These are phyloP conservation scores for Pseudogymnoascus sp. DNA, from an alignment of 2,329 filamentous ascomycete species.

Conservation along the genomic window DNA sequence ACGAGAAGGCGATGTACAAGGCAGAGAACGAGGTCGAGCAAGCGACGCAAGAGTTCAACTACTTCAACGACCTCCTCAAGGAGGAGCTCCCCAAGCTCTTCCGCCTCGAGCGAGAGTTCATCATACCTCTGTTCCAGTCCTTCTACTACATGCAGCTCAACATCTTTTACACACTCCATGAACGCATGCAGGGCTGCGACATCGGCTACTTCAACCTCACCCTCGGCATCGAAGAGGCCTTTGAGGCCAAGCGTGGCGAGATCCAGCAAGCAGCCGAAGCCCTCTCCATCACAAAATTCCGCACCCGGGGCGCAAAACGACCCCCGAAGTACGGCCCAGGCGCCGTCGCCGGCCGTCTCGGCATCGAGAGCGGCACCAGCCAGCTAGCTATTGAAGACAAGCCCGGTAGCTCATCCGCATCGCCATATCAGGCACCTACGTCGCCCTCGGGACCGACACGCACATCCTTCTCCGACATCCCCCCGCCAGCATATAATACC, in stretches of 20 bases:
- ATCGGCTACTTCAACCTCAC: conserved; percentile 97
- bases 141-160: conserved; percentile 99
- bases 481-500: conserved; percentile 61
- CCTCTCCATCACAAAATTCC: conserved; percentile 81
- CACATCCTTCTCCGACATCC: conserved; percentile 42
- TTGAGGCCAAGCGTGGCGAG: conserved; percentile 78
- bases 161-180: conserved; percentile 96
- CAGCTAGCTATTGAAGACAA: conserved; percentile 17
- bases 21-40: conserved; percentile 85
- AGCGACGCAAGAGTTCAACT: conserved; percentile 92
- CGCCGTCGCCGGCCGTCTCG: conserved; percentile 17
- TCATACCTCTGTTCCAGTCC: conserved; percentile 91
- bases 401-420: conserved; percentile 9
- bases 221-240: conserved; percentile 84
- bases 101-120: conserved; percentile 82
- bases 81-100: conserved; percentile 92
- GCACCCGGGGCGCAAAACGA: conserved; percentile 66
- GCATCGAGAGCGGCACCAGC: conserved; percentile 16
- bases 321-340: conserved; percentile 13
- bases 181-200: conserved; percentile 94
- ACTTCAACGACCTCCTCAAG: conserved; percentile 96
- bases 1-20: conserved; percentile 95
- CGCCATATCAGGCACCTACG: neutral
- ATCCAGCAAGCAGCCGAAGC: conserved; percentile 78
- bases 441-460: conserved; percentile 9